These are phyloP conservation scores for Pterula multifida DNA, from an alignment of 1,284 basidiomycete genomes.

Conservation along the genomic window DNA sequence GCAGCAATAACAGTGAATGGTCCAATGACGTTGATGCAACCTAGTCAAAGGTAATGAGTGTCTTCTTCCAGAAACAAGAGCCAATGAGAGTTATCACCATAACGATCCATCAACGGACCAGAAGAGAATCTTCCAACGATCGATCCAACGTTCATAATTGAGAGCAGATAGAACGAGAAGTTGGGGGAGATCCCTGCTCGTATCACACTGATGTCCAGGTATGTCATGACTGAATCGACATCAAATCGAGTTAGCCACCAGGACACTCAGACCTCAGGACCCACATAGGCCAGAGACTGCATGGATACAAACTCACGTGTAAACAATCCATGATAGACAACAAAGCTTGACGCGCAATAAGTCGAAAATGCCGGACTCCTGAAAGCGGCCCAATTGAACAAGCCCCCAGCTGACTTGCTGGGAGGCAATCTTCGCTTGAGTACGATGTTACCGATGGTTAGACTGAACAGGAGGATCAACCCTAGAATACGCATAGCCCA, in stretches of 20 bases:
- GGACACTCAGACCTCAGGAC: conserved; percentile 4
- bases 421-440: conserved; percentile 38
- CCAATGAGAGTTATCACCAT: conserved; percentile 22
- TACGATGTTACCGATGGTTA: conserved; percentile 29
- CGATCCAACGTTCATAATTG: conserved; percentile 35
- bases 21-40: conserved; percentile 34
- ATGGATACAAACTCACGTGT: conserved; percentile 39
- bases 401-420: conserved; percentile 30
- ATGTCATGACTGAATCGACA: conserved; percentile 31
- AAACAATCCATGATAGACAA: conserved; percentile 48
- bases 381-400: conserved; percentile 39
- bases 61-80: conserved; percentile 1
- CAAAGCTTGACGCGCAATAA: conserved; percentile 30
- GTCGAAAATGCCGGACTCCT: conserved; percentile 29
- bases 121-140: conserved; percentile 27
- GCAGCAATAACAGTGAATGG: conserved; percentile 33
- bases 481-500: conserved; percentile 45
- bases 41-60: conserved; percentile 14
- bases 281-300: no score
- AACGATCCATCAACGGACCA: conserved; percentile 27
- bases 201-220: conserved; percentile 31
- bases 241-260: conserved; percentile 1
- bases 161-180: conserved; percentile 39
- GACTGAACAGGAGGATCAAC: conserved; percentile 28
- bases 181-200: conserved; percentile 25